These are phyloP conservation scores for Solanum chmielewskii DNA, from an alignment of 257 asterid genomes.

Conservation along the genomic window DNA sequence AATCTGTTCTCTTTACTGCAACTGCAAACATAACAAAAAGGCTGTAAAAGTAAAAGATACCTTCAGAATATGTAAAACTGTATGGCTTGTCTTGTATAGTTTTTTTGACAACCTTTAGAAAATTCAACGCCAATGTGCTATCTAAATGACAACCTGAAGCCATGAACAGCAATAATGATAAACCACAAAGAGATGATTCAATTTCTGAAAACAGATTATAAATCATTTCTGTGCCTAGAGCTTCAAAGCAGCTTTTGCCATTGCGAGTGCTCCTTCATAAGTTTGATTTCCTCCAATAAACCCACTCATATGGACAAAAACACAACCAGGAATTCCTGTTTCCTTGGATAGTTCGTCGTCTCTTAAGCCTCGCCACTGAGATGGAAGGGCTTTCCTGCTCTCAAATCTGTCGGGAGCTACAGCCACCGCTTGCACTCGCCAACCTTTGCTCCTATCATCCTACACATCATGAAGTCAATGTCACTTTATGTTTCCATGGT, in stretches of 20 bases:
- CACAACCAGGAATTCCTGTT: slow-evolving; percentile 16
- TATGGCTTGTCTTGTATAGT: not conserved
- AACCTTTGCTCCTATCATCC: slow-evolving; percentile 17
- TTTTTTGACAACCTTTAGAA: not conserved
- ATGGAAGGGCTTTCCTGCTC: slow-evolving; percentile 10
- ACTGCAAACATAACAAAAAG: not conserved
- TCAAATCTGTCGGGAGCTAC: slow-evolving; percentile 14
- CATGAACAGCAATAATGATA: not conserved
- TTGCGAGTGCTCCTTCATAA: slow-evolving; percentile 13
- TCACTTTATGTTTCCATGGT: not conserved
- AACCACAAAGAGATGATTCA: not conserved
- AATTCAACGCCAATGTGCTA: not conserved
- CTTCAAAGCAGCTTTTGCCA: slow-evolving; percentile 16
- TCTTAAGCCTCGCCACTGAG: slow-evolving; percentile 11
- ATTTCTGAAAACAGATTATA: not conserved
- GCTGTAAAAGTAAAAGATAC: not conserved
- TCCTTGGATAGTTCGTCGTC: slow-evolving; percentile 10
- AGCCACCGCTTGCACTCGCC: slow-evolving; percentile 19
- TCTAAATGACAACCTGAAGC: not conserved
- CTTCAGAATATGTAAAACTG: not conserved
- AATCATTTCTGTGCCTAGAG: not conserved
- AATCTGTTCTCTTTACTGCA: not conserved
- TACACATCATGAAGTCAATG: not conserved
- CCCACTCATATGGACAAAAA: slow-evolving; percentile 20
- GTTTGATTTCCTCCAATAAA: slow-evolving; percentile 21